Conservation (phyloP, 495 filamentous ascomycete genomes). For the Rhypophila decipiens region DNA sequence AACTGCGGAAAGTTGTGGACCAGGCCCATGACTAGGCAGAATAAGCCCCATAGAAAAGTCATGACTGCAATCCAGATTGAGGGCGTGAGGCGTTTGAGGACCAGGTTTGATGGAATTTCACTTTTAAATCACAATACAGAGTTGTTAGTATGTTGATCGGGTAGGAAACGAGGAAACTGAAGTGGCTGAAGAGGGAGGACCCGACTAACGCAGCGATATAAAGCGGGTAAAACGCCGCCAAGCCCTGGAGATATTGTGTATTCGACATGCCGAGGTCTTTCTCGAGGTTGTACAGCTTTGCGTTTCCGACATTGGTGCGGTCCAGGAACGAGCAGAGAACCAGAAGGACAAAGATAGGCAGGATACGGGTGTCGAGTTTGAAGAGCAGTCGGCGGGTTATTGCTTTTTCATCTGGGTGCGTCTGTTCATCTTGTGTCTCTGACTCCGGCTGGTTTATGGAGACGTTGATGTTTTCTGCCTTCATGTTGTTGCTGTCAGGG, state of each 20-base stretch:
- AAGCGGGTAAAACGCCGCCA: constrained; percentile 50
- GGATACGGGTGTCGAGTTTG: constrained; percentile 21
- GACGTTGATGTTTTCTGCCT: too few relatives aligned
- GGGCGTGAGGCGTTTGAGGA: constrained; percentile 68
- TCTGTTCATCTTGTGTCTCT: too few relatives aligned
- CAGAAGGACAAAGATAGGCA: constrained; percentile 43
- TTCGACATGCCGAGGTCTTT: constrained; percentile 55
- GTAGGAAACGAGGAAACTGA: too few relatives aligned
- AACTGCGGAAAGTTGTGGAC: constrained; percentile 67
- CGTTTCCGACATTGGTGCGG: constrained; percentile 75
- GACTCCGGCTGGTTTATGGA: too few relatives aligned
- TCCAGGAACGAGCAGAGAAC: constrained; percentile 60
- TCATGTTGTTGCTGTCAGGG: too few relatives aligned
- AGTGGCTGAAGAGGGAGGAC: constrained; percentile 23
- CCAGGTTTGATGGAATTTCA: constrained; percentile 77
- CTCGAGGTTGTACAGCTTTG: constrained; percentile 65
- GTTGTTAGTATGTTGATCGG: too few relatives aligned
- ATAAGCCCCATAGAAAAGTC: constrained; percentile 48
- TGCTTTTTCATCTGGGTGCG: too few relatives aligned
- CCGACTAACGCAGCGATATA: constrained; percentile 48
- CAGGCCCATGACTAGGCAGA: constrained; percentile 64
- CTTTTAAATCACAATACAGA: constrained; percentile 23
- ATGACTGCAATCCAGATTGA: constrained; percentile 52
- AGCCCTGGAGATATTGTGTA: constrained; percentile 61
- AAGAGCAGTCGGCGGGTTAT: not conserved